Evolutionary conservation across 2,329 filamentous ascomycete genomes (phyloP).

Genomic region (Diatrype stigma): DNA sequence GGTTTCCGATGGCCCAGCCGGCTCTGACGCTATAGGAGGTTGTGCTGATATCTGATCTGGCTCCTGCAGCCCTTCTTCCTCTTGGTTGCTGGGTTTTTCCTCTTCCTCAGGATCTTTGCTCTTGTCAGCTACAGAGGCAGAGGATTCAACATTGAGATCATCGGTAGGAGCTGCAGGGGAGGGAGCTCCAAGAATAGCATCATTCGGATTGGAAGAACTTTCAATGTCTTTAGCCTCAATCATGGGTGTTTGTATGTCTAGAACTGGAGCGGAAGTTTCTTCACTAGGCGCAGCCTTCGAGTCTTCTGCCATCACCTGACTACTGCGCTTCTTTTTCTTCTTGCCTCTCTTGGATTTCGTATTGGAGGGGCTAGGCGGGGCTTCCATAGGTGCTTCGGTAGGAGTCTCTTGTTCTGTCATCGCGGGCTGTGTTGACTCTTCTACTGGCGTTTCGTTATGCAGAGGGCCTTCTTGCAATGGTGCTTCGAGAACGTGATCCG

Average conservation of each 20-base stretch:
- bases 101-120: background rate
- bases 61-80: background rate
- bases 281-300: conserved; percentile 1
- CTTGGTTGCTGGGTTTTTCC: background rate
- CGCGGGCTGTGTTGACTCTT: conserved; percentile 3
- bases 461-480: background rate
- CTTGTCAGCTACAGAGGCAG: background rate
- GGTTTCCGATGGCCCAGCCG: background rate
- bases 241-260: conserved; percentile 5
- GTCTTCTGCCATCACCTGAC: conserved; percentile 8
- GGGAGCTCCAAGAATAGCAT: background rate
- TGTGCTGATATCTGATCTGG: background rate
- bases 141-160: background rate
- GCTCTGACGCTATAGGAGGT: background rate
- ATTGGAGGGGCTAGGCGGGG: background rate
- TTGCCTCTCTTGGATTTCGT: conserved; percentile 20
- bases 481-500: background rate
- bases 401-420: conserved; percentile 7
- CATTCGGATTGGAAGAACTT: conserved; percentile 1
- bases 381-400: conserved; percentile 5
- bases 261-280: conserved; percentile 3
- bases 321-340: conserved; percentile 17
- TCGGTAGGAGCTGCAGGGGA: background rate
- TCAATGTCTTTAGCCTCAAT: conserved; percentile 2
- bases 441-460: conserved; percentile 2